Percentiles rank a stretch among this genome's conserved stretches.
phyloP scores from a whole-genome alignment of 805 yeast genomes.

The Yueomyces sp. region DNA sequence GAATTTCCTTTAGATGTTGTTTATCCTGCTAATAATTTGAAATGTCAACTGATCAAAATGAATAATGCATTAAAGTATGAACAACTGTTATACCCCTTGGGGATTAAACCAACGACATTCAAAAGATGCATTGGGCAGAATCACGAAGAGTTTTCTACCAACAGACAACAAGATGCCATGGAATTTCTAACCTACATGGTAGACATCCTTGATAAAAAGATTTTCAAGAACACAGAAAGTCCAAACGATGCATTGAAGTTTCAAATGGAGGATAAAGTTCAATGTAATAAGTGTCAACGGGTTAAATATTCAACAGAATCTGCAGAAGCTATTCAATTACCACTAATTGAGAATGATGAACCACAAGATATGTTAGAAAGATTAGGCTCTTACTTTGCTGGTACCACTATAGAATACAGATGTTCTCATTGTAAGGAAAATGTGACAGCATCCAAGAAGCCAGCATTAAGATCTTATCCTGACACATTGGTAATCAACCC shows the following conservation, averaged over 20 bases:
- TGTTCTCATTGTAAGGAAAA: constrained; percentile 42
- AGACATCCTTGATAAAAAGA: constrained; percentile 43
- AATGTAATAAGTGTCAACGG: constrained; percentile 38
- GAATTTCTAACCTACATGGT: constrained; percentile 67
- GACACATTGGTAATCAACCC: constrained; percentile 57
- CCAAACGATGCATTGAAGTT: constrained; percentile 54
- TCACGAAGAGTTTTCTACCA: constrained; percentile 73
- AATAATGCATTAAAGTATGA: constrained; percentile 56
- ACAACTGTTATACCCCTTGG: constrained; percentile 46
- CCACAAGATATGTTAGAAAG: constrained; percentile 28
- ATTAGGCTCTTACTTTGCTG: constrained; percentile 36
- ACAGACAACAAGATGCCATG: constrained; percentile 89
- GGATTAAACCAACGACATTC: constrained; percentile 65
- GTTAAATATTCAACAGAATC: constrained; percentile 45
- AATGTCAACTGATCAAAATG: constrained; percentile 65
- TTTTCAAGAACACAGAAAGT: constrained; percentile 21
- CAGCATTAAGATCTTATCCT: constrained; percentile 40
- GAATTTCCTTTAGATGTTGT: constrained; percentile 27
- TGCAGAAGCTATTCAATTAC: constrained; percentile 40
- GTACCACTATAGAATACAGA: constrained; percentile 47
- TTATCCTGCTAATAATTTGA: constrained; percentile 51
- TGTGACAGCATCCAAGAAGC: constrained; percentile 13
- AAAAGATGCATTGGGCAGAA: constrained; percentile 64
- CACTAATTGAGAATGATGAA: constrained; percentile 41
- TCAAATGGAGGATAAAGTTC: constrained; percentile 47